These are phyloP conservation scores for Penicillium sp. DNA, from an alignment of 2,329 filamentous ascomycete species.

Conservation along the genomic window DNA sequence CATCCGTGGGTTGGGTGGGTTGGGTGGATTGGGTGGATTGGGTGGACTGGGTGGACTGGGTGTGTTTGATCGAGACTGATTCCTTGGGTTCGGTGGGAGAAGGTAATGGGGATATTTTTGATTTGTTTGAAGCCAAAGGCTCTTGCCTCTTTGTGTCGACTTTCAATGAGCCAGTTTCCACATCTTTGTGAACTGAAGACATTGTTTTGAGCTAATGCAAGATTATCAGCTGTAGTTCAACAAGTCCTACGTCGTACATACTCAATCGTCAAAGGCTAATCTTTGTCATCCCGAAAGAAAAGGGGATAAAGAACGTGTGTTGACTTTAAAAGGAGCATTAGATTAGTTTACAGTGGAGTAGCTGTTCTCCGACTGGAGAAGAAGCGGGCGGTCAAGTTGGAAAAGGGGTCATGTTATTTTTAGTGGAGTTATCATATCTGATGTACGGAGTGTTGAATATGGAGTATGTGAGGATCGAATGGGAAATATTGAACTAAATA, in stretches of 20 bases:
- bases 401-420: conserved; percentile 1
- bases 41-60: conserved; percentile 13
- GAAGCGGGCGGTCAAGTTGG: conserved; percentile 17
- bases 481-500: not conserved
- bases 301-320: conserved; percentile 9
- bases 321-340: conserved; percentile 26
- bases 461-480: not conserved
- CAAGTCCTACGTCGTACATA: not conserved
- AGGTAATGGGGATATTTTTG: conserved; percentile 29
- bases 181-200: conserved; percentile 19
- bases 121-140: conserved; percentile 17
- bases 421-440: not conserved
- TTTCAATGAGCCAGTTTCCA: conserved; percentile 17
- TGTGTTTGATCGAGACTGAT: conserved; percentile 17
- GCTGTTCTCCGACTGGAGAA: conserved; percentile 25
- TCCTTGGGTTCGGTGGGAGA: conserved; percentile 28
- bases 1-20: conserved; percentile 16
- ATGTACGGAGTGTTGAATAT: not conserved
- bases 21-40: conserved; percentile 14
- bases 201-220: conserved; percentile 17
- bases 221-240: conserved; percentile 17
- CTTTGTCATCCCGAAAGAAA: not conserved
- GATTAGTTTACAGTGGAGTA: conserved; percentile 32
- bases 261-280: not conserved
- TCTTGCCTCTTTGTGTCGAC: conserved; percentile 21